These are phyloP conservation scores for Collybia sp. DNA, from an alignment of 768 basidiomycete genomes.

Conservation along the genomic window DNA sequence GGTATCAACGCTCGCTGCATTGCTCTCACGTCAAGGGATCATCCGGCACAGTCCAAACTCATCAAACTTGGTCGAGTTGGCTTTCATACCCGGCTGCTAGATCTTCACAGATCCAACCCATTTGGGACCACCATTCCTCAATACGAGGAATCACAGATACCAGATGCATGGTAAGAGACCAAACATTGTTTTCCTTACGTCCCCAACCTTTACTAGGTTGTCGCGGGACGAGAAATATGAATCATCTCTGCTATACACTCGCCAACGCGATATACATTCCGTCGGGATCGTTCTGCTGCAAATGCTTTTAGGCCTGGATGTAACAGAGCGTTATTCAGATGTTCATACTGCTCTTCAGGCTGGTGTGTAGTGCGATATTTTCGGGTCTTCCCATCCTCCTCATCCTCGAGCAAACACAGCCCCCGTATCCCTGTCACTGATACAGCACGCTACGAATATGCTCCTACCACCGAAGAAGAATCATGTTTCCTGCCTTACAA, in stretches of 20 bases:
- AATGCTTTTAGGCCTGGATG: constrained; percentile 80
- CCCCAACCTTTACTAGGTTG: constrained; percentile 38
- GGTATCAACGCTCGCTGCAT: constrained; percentile 58
- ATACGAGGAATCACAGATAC: constrained; percentile 32
- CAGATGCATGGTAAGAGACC: constrained; percentile 38
- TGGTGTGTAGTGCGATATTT: constrained; percentile 32
- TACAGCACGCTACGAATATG: constrained; percentile 55
- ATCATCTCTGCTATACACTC: constrained; percentile 68
- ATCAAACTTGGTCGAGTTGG: constrained; percentile 73
- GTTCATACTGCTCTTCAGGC: constrained; percentile 53
- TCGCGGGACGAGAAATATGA: constrained; percentile 78
- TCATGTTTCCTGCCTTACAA: constrained; percentile 47
- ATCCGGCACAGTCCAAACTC: constrained; percentile 49
- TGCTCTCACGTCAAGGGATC: constrained; percentile 51
- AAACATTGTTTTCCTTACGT: not conserved
- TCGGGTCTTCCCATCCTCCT: no score
- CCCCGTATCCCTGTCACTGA: constrained; percentile 45
- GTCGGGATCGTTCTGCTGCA: constrained; percentile 78
- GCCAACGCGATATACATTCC: constrained; percentile 76
- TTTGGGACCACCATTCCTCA: constrained; percentile 42
- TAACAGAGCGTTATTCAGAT: constrained; percentile 49
- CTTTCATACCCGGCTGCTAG: constrained; percentile 69
- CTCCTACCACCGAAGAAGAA: constrained; percentile 54
- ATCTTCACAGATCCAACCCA: constrained; percentile 82
- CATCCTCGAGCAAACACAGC: constrained; percentile 28